Percentiles rank a stretch among this genome's conserved stretches.
These are phyloP conservation scores for Microbotryum saponariae DNA, from an alignment of 1,284 basidiomycete species.

Conservation along the genomic window DNA sequence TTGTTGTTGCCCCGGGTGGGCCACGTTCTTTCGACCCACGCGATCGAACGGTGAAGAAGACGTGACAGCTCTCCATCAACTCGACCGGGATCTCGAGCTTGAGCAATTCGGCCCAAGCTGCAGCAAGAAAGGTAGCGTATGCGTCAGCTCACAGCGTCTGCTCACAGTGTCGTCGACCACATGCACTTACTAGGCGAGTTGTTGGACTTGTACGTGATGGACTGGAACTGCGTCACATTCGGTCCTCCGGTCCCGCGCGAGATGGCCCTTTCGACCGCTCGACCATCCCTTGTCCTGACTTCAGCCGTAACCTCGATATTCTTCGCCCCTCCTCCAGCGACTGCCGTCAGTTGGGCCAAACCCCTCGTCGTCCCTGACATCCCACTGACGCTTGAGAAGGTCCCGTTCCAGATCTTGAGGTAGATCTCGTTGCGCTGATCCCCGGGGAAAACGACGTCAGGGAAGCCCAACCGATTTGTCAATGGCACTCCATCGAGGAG, in stretches of 20 bases:
- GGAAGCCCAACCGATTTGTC: conserved; percentile 86
- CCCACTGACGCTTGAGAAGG: conserved; percentile 47
- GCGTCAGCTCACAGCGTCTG: not conserved
- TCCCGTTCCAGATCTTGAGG: conserved; percentile 81
- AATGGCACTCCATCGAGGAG: conserved; percentile 74
- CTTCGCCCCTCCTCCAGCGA: conserved; percentile 17
- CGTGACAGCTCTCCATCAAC: conserved; percentile 68
- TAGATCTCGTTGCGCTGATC: conserved; percentile 90
- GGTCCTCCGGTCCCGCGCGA: conserved; percentile 80
- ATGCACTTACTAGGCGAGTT: conserved; percentile 30
- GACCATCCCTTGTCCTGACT: conserved; percentile 68
- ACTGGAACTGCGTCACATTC: conserved; percentile 69
- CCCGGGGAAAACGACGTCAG: conserved; percentile 90
- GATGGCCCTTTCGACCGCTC: conserved; percentile 64
- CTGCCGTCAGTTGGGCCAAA: conserved; percentile 17
- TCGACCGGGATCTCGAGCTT: conserved; percentile 70
- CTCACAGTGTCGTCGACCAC: not conserved
- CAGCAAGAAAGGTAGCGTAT: conserved; percentile 37
- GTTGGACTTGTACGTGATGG: conserved; percentile 65
- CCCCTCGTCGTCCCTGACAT: conserved; percentile 10
- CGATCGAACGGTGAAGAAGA: conserved; percentile 90
- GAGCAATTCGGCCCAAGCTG: conserved; percentile 87
- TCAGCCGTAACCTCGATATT: conserved; percentile 89
- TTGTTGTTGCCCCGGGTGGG: too few relatives aligned
- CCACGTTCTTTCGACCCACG: conserved; percentile 49